Percentiles rank a stretch among this genome's conserved stretches.
phyloP scores from a whole-genome alignment of 345 rosid species.

The Gossypium ekmanianum region DNA sequence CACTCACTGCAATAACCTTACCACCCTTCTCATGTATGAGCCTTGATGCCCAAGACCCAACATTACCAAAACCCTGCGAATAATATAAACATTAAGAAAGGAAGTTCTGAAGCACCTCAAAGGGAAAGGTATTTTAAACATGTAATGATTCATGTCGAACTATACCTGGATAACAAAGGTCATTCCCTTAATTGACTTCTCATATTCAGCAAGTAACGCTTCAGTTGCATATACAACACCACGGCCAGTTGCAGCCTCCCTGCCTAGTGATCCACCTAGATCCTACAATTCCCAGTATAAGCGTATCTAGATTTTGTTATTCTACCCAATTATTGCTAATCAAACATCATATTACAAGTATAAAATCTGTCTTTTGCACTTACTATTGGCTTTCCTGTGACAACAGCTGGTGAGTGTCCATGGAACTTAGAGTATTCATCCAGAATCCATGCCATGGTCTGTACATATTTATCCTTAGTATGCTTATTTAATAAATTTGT shows the following conservation, averaged over 20 bases:
- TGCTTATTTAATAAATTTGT: neutral
- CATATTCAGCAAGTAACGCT: slow-evolving; percentile 87
- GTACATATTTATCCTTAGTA: slow-evolving; percentile 5
- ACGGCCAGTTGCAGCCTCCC: slow-evolving; percentile 98
- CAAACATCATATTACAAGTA: slow-evolving; percentile 8
- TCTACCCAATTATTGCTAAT: neutral
- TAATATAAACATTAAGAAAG: neutral
- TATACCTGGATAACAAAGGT: slow-evolving; percentile 88
- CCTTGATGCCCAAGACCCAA: slow-evolving; percentile 91
- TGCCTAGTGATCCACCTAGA: slow-evolving; percentile 97
- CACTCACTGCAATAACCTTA: slow-evolving; percentile 87
- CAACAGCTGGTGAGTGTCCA: slow-evolving; percentile 93
- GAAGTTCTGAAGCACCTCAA: neutral
- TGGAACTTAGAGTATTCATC: slow-evolving; percentile 97
- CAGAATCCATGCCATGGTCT: slow-evolving; percentile 98
- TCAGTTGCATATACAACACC: slow-evolving; percentile 88
- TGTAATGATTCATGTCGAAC: neutral
- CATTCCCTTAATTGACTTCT: slow-evolving; percentile 67
- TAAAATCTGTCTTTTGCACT: slow-evolving; percentile 21
- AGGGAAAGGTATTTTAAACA: neutral
- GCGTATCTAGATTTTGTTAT: slow-evolving; percentile 1
- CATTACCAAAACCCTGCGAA: slow-evolving; percentile 90
- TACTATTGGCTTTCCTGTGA: slow-evolving; percentile 89
- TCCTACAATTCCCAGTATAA: slow-evolving; percentile 46
- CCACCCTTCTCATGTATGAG: slow-evolving; percentile 92